Conservation (phyloP, 306 rosid genomes). For the Parietaria judaica region DNA sequence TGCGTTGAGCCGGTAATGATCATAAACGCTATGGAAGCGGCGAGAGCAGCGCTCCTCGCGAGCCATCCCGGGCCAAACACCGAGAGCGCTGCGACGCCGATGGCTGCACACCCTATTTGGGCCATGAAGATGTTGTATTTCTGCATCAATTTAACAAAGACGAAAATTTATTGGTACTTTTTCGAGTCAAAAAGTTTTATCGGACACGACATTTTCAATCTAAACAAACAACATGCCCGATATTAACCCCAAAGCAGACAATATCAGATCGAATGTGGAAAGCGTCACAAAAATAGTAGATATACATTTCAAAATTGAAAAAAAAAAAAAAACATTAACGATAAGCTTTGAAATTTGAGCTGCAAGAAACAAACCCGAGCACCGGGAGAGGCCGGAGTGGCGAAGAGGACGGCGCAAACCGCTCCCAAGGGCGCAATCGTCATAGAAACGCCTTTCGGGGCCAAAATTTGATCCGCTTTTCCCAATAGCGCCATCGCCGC, state of each 20-base stretch:
- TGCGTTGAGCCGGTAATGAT: constrained; percentile 58
- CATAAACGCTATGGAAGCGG: constrained; percentile 85
- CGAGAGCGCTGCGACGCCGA: constrained; percentile 65
- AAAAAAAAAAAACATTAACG: no score
- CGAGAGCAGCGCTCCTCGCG: constrained; percentile 60
- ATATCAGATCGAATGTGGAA: no score
- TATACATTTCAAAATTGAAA: no score
- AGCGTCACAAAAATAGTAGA: no score
- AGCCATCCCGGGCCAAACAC: constrained; percentile 84
- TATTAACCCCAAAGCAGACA: no score
- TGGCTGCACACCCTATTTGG: constrained; percentile 88
- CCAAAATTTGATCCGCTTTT: constrained; percentile 64
- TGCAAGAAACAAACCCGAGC: constrained; percentile 46
- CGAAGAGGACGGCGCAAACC: constrained; percentile 71
- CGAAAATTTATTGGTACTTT: background rate
- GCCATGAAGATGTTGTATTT: constrained; percentile 80
- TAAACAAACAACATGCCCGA: no score
- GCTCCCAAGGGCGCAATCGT: constrained; percentile 87
- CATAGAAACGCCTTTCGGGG: constrained; percentile 76
- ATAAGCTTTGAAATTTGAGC: background rate
- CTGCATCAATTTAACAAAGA: constrained; percentile 31
- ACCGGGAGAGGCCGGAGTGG: constrained; percentile 71
- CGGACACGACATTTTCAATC: no score
- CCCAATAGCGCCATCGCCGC: constrained; percentile 87
- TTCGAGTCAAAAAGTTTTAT: background rate